Base-by-base conservation (phyloP, 352 stramenopile species). In the Phytophthora palmivora region DNA sequence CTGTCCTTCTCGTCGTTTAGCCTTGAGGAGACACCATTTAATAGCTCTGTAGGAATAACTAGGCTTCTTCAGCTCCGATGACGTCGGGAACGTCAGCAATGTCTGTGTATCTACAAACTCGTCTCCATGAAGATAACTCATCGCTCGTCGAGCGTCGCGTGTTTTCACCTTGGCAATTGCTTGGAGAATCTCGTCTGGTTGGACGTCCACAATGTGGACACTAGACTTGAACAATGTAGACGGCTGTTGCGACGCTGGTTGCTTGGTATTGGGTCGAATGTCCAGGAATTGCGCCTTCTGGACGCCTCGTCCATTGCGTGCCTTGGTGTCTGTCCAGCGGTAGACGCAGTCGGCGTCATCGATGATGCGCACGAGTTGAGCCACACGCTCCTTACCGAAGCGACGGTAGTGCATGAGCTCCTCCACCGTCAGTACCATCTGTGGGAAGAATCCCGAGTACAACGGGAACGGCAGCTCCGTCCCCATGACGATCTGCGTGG, bases 361-460 rank as follows among this genome's bases (percentile, higher is more conserved):
- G 38, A 86, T 78, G 28, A 93, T 76, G 38, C 82, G 78, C 55
- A 87, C 75, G 50, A 95, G 72, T 41, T 89, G 70, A 8, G 62
- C 55, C 39, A 95, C 67, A 10, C 83, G 81, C 58, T 90, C 81
- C 61, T 88, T 88, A 58, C 79, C 74, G 2, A 92, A 64, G 8
- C 82, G 83, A 22, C 85, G 78, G 61, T 91, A 91, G 63, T 91
- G 80, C 66, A 82, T 79, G 34, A 93, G 62, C 50, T 95, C 82
- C 14, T 91, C 80, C 9, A 82, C 66, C 12, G 78, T 89, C 16
- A 95, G 63, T 50, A 84, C 81, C 61, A 95, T 66, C 52, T 90
- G 82, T 41, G 86, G 86, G 70, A 95, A 95, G 70, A 93, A 92
- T 33, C 76, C 81, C 44, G 87, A 60, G 48, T 79, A 76, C 19